A percentile compares a stretch with the other conserved stretches of the same genome.
These are phyloP conservation scores for Blakeslea trispora DNA, from an alignment of 371 early-diverging fungal genomes.

Conservation along the genomic window DNA sequence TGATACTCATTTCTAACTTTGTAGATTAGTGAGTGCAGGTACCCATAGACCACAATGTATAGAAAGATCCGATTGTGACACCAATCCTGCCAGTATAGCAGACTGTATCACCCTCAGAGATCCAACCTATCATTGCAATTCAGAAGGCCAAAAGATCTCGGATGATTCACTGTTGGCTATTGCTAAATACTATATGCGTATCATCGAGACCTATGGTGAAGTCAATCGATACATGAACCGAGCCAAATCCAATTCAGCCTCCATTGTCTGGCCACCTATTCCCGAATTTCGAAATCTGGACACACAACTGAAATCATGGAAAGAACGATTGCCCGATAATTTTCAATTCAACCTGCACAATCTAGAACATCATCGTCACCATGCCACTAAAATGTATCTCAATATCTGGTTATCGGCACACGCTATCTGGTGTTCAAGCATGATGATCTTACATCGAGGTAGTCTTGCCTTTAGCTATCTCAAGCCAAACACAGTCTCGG, in stretches of 20 bases:
- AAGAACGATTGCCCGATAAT: constrained; percentile 31
- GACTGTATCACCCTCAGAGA: constrained; percentile 47
- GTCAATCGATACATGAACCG: constrained; percentile 55
- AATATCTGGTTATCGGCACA: constrained; percentile 41
- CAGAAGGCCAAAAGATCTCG: constrained; percentile 22
- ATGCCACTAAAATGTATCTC: constrained; percentile 34
- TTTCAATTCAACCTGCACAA: constrained; percentile 38
- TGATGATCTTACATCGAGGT: constrained; percentile 46
- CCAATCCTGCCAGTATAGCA: constrained; percentile 49
- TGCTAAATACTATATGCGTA: constrained; percentile 31
- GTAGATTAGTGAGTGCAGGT: constrained; percentile 49
- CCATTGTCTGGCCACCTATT: constrained; percentile 52
- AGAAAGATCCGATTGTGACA: constrained; percentile 55
- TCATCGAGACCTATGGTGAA: constrained; percentile 45
- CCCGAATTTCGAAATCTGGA: constrained; percentile 54
- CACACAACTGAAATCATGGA: constrained; percentile 43
- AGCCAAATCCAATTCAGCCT: constrained; percentile 38
- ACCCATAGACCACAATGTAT: constrained; percentile 61
- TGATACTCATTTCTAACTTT: neutral
- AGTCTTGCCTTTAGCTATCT: constrained; percentile 43
- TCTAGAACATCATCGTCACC: constrained; percentile 29
- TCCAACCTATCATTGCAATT: constrained; percentile 23
- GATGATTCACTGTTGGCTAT: constrained; percentile 41
- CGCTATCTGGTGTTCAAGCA: constrained; percentile 41
- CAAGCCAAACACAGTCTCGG: constrained; percentile 17